Evolutionary conservation across 805 yeast species (phyloP).

Genomic region (Metschnikowia baotianmanensis): DNA sequence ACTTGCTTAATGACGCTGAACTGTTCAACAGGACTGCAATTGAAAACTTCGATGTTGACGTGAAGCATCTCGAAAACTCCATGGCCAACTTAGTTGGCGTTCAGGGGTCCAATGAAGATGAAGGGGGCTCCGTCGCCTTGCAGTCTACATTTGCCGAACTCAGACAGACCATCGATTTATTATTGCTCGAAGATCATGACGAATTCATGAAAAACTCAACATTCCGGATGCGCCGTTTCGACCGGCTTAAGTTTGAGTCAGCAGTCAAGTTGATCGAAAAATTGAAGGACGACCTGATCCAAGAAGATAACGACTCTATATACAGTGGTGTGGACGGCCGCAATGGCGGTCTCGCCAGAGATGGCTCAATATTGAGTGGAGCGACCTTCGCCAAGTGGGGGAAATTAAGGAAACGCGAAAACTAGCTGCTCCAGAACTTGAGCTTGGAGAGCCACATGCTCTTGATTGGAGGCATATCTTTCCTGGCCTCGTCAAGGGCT

Average conservation of each 20-base stretch:
- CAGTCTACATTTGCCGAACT: constrained; percentile 75
- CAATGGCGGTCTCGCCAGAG: constrained; percentile 15
- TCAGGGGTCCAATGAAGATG: constrained; percentile 24
- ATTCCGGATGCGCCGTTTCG: constrained; percentile 53
- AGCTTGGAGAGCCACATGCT: constrained; percentile 16
- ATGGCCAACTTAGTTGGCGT: constrained; percentile 35
- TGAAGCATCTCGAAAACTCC: constrained; percentile 67
- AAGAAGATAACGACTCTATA: constrained; percentile 14
- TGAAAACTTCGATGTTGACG: constrained; percentile 74
- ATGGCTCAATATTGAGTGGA: constrained; percentile 19
- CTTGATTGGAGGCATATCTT: constrained; percentile 14
- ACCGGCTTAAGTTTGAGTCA: constrained; percentile 69
- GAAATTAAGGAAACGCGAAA: constrained; percentile 22
- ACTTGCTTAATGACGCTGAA: constrained; percentile 53
- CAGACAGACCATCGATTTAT: constrained; percentile 72
- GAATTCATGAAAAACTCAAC: constrained; percentile 55
- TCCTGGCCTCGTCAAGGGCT: constrained; percentile 14
- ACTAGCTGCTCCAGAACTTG: constrained; percentile 21
- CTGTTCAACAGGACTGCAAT: constrained; percentile 60
- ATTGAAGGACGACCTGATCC: constrained; percentile 29
- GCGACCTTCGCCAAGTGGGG: constrained; percentile 35
- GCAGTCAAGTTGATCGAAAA: constrained; percentile 63
- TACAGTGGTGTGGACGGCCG: constrained; percentile 10
- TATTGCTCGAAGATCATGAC: constrained; percentile 61
- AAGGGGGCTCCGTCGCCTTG: constrained; percentile 47